Evolutionary conservation across 306 rosid species (phyloP).

Genomic region (Argentina anserina): DNA sequence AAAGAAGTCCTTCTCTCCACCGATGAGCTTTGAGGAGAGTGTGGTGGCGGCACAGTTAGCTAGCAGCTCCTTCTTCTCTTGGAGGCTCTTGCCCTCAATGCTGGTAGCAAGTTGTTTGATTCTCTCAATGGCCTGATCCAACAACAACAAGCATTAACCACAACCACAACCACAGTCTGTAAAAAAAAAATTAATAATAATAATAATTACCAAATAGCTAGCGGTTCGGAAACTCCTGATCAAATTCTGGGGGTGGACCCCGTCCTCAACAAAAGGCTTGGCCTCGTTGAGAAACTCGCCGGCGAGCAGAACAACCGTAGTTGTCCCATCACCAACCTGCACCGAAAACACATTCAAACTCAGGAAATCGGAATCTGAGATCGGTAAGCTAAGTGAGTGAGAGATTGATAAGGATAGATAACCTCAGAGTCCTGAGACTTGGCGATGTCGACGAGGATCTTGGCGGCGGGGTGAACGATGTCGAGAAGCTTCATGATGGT

Average conservation of each 20-base stretch:
- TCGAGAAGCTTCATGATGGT: slow-evolving; percentile 97
- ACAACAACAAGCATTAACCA: background rate
- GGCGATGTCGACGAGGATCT: slow-evolving; percentile 93
- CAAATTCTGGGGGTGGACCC: slow-evolving; percentile 91
- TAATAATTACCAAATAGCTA: slow-evolving; percentile 63
- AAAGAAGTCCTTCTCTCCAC: slow-evolving; percentile 96
- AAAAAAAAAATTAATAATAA: too few species aligned
- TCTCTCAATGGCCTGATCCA: slow-evolving; percentile 75
- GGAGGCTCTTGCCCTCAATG: slow-evolving; percentile 93
- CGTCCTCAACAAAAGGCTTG: slow-evolving; percentile 93
- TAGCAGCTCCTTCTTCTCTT: slow-evolving; percentile 82
- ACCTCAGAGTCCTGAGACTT: slow-evolving; percentile 99
- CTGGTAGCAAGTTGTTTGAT: slow-evolving; percentile 75
- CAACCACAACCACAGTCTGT: background rate
- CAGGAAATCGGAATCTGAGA: background rate
- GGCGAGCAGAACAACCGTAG: slow-evolving; percentile 95
- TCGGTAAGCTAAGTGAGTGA: background rate
- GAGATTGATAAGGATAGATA: too few species aligned
- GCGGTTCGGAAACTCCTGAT: slow-evolving; percentile 86
- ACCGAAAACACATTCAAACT: slow-evolving; percentile 3
- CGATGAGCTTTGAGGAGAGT: slow-evolving; percentile 95
- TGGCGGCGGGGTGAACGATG: slow-evolving; percentile 93
- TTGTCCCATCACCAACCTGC: slow-evolving; percentile 99
- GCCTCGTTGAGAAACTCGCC: slow-evolving; percentile 94
- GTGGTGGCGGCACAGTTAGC: slow-evolving; percentile 97